Percentiles rank a stretch among this genome's conserved stretches.
Conservation (phyloP, 169 alveolate genomes). For the Cryptosporidium xiaoi region DNA sequence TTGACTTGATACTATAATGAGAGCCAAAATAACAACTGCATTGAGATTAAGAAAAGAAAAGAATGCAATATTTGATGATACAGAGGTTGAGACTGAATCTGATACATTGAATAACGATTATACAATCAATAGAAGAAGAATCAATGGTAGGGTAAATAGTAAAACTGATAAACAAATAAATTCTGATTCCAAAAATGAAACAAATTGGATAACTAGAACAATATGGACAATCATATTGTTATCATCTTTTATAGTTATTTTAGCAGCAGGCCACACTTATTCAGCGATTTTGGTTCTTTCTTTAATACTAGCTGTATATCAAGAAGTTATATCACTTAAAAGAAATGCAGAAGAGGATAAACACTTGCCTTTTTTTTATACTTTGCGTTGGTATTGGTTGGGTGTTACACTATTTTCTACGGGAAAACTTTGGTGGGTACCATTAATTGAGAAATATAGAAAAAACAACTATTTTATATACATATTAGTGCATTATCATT, state of each 20-base stretch:
- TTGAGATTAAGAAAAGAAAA: slow-evolving; percentile 5
- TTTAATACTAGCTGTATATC: slow-evolving; percentile 77
- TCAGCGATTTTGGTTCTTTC: slow-evolving; percentile 85
- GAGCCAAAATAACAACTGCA: background rate
- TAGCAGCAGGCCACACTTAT: slow-evolving; percentile 92
- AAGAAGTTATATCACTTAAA: slow-evolving; percentile 82
- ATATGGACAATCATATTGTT: slow-evolving; percentile 86
- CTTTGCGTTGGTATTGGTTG: slow-evolving; percentile 85
- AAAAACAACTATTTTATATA: slow-evolving; percentile 72
- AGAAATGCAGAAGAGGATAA: slow-evolving; percentile 82
- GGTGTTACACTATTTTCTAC: slow-evolving; percentile 78
- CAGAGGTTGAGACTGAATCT: slow-evolving; percentile 70
- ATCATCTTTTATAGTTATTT: slow-evolving; percentile 79
- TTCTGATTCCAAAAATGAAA: background rate
- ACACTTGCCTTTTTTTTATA: slow-evolving; percentile 79
- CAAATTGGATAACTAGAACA: slow-evolving; percentile 77
- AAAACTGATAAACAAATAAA: background rate
- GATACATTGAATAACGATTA: slow-evolving; percentile 21
- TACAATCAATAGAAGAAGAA: background rate
- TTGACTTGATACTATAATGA: background rate
- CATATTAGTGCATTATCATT: slow-evolving; percentile 87
- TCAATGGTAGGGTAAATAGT: background rate
- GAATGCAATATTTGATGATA: slow-evolving; percentile 54
- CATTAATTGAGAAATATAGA: slow-evolving; percentile 74
- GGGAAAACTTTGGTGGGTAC: slow-evolving; percentile 77